Conservation (phyloP, 169 alveolate genomes). For the Eimeria maxima region DNA sequence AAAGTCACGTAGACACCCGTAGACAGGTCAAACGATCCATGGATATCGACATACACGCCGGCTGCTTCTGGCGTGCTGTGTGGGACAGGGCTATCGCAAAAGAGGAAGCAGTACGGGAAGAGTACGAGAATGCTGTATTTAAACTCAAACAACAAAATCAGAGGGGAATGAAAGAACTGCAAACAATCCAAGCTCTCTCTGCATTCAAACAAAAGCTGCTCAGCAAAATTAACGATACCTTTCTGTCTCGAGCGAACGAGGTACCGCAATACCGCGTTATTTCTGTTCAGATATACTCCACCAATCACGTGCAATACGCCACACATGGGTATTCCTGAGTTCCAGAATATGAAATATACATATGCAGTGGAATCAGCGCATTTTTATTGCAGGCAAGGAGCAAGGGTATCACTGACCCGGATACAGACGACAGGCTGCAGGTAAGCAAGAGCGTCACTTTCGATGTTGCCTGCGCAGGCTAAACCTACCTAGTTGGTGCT, state of each 20-base stretch:
- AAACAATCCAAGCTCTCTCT: slow-evolving; percentile 27
- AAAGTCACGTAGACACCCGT: background rate
- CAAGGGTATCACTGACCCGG: slow-evolving; percentile 32
- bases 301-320: background rate
- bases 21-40: background rate
- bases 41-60: background rate
- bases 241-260: slow-evolving; percentile 61
- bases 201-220: slow-evolving; percentile 52
- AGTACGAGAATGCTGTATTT: slow-evolving; percentile 22
- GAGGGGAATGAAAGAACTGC: slow-evolving; percentile 25
- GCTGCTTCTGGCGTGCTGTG: slow-evolving; percentile 2
- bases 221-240: slow-evolving; percentile 33
- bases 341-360: background rate
- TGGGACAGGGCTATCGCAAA: slow-evolving; percentile 27
- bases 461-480: background rate
- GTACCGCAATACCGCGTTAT: background rate
- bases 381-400: slow-evolving; percentile 39
- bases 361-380: background rate
- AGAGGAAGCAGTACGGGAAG: slow-evolving; percentile 43
- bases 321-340: background rate
- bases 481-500: background rate
- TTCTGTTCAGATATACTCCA: background rate
- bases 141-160: slow-evolving; percentile 14
- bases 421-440: slow-evolving; percentile 18
- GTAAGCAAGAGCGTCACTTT: background rate